Percentiles rank a stretch among this genome's conserved stretches.
phyloP scores from a whole-genome alignment of 108 stramenopile genomes.

The Mediolabrus comicus region DNA sequence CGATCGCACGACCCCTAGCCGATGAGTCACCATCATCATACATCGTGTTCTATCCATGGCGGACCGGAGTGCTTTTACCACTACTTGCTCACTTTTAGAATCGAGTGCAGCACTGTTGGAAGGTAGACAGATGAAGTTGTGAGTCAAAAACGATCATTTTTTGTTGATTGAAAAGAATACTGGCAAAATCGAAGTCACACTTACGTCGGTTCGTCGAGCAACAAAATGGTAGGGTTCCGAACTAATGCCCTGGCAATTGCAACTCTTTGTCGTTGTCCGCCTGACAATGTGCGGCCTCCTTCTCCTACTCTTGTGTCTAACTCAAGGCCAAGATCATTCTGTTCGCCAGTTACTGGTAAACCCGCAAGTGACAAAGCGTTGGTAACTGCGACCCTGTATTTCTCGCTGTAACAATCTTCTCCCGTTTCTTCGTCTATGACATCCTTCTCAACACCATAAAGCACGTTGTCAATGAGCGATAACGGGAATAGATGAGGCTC shows the following conservation, averaged over 20 bases:
- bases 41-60: slow-evolving; percentile 70
- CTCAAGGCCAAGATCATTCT: slow-evolving; percentile 73
- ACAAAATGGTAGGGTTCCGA: slow-evolving; percentile 75
- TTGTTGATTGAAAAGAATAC: background rate
- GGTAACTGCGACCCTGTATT: slow-evolving; percentile 52
- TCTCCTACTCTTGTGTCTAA: slow-evolving; percentile 92
- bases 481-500: slow-evolving; percentile 92
- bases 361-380: slow-evolving; percentile 66
- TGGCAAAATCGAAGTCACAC: slow-evolving; percentile 1
- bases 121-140: slow-evolving; percentile 6
- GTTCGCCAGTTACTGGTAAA: slow-evolving; percentile 60
- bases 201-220: slow-evolving; percentile 92
- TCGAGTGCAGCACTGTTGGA: slow-evolving; percentile 85
- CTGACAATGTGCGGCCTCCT: slow-evolving; percentile 88
- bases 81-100: slow-evolving; percentile 73
- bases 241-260: slow-evolving; percentile 94
- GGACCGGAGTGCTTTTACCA: slow-evolving; percentile 63
- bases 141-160: slow-evolving; percentile 11
- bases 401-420: slow-evolving; percentile 60
- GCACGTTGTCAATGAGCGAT: slow-evolving; percentile 88
- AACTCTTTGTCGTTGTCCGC: slow-evolving; percentile 90
- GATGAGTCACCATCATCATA: slow-evolving; percentile 90
- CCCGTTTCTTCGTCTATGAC: slow-evolving; percentile 61
- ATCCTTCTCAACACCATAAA: slow-evolving; percentile 85
- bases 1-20: slow-evolving; percentile 80